Conservation (phyloP, 768 basidiomycete genomes). For the Panellus pusillus region DNA sequence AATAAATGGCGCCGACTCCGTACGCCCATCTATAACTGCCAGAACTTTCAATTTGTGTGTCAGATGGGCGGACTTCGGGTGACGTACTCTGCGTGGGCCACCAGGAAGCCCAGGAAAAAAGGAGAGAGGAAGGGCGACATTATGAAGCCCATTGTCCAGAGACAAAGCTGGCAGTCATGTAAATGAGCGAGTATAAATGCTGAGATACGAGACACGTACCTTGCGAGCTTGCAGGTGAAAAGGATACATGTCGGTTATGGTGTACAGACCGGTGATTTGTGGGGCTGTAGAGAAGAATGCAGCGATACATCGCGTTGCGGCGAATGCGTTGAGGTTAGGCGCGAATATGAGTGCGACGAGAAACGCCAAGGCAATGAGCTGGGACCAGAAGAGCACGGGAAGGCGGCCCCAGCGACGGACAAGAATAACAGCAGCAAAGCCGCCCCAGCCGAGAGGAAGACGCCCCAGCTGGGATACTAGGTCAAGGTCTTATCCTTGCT, state of each 20-base stretch:
- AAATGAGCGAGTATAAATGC: not conserved
- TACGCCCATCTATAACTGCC: conserved; percentile 47
- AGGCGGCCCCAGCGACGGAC: conserved; percentile 57
- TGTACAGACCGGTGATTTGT: conserved; percentile 52
- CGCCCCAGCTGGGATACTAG: conserved; percentile 7
- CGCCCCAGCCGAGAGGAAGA: conserved; percentile 40
- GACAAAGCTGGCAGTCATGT: conserved; percentile 37
- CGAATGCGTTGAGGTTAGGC: conserved; percentile 47
- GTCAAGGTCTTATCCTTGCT: not conserved
- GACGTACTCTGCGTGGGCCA: conserved; percentile 35
- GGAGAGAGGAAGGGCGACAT: conserved; percentile 48
- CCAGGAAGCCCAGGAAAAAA: conserved; percentile 50
- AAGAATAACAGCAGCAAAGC: conserved; percentile 49
- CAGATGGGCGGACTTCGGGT: not conserved
- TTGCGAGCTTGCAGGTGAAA: conserved; percentile 60
- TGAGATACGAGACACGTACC: conserved; percentile 27
- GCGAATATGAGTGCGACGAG: conserved; percentile 54
- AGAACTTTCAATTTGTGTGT: not conserved
- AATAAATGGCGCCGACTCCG: conserved; percentile 47
- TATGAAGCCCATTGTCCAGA: conserved; percentile 63
- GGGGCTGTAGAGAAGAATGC: conserved; percentile 47
- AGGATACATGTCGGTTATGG: conserved; percentile 55
- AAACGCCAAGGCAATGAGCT: conserved; percentile 52
- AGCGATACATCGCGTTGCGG: conserved; percentile 37
- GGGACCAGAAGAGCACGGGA: conserved; percentile 59